Evolutionary conservation across 2,329 filamentous ascomycete species (phyloP).

Genomic region (Colletotrichum chlorophyti): DNA sequence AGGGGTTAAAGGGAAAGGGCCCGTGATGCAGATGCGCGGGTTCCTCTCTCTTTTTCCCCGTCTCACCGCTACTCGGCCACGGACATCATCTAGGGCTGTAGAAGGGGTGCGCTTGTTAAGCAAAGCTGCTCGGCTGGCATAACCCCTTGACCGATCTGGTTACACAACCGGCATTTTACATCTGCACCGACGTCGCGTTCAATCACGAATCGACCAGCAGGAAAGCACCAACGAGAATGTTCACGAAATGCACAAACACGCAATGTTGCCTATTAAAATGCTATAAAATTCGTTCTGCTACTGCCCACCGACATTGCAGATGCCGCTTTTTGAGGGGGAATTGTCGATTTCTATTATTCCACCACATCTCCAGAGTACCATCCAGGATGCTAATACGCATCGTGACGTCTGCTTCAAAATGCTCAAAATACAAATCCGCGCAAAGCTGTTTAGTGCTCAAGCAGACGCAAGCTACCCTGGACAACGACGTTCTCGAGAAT

Average conservation of each 20-base stretch:
- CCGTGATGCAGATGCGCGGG: slow-evolving; percentile 4
- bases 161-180: background rate
- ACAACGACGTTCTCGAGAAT: slow-evolving; percentile 99
- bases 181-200: background rate
- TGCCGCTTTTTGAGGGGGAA: slow-evolving; percentile 6
- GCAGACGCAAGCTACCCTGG: slow-evolving; percentile 86
- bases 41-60: slow-evolving; percentile 10
- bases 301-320: slow-evolving; percentile 8
- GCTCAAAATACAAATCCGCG: slow-evolving; percentile 23
- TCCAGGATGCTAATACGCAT: slow-evolving; percentile 9
- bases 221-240: background rate
- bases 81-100: too few species aligned
- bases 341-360: slow-evolving; percentile 18
- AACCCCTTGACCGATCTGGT: background rate
- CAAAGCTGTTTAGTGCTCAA: slow-evolving; percentile 63
- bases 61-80: slow-evolving; percentile 27
- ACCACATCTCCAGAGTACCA: slow-evolving; percentile 10
- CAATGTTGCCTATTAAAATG: slow-evolving; percentile 25
- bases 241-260: background rate
- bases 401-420: slow-evolving; percentile 5
- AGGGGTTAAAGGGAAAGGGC: too few species aligned
- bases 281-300: slow-evolving; percentile 18
- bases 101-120: too few species aligned
- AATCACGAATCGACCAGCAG: background rate
- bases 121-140: too few species aligned